These are phyloP conservation scores for Cyberlindnera maritima DNA, from an alignment of 805 yeast species.

Conservation along the genomic window DNA sequence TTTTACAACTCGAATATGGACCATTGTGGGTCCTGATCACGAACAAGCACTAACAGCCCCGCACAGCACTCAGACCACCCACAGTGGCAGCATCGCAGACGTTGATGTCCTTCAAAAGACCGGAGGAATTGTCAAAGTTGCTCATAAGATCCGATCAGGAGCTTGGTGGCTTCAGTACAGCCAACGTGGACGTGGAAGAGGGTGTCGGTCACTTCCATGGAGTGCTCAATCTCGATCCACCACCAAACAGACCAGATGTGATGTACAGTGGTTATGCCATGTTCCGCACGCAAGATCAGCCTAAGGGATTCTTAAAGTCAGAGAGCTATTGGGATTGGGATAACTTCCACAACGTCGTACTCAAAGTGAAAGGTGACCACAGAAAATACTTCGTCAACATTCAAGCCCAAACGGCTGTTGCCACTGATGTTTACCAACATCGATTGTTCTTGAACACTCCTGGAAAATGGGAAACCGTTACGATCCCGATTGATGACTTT, in stretches of 20 bases:
- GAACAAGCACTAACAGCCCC: conserved; percentile 1
- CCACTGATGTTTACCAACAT: conserved; percentile 81
- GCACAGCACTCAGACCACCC: conserved; percentile 18
- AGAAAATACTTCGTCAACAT: conserved; percentile 76
- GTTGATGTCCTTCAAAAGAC: conserved; percentile 56
- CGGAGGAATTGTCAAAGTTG: conserved; percentile 46
- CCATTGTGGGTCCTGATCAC: not conserved
- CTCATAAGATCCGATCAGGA: conserved; percentile 70
- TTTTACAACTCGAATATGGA: not conserved
- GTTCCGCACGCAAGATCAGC: conserved; percentile 72
- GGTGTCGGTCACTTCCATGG: conserved; percentile 68
- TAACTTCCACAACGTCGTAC: conserved; percentile 54
- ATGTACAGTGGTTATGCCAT: conserved; percentile 71
- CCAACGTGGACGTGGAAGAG: conserved; percentile 41
- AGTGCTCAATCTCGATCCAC: conserved; percentile 62
- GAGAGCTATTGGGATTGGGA: conserved; percentile 70
- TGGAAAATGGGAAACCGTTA: conserved; percentile 81
- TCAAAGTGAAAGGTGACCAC: conserved; percentile 70
- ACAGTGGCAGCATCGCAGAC: conserved; percentile 31
- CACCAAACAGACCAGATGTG: conserved; percentile 61
- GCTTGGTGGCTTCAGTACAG: conserved; percentile 77
- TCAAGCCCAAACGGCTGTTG: conserved; percentile 76
- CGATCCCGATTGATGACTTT: conserved; percentile 73
- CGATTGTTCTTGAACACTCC: conserved; percentile 68
- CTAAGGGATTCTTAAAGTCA: conserved; percentile 36